phyloP scores from a whole-genome alignment of 495 filamentous ascomycete genomes.

The Penicillium atrosanguineum region DNA sequence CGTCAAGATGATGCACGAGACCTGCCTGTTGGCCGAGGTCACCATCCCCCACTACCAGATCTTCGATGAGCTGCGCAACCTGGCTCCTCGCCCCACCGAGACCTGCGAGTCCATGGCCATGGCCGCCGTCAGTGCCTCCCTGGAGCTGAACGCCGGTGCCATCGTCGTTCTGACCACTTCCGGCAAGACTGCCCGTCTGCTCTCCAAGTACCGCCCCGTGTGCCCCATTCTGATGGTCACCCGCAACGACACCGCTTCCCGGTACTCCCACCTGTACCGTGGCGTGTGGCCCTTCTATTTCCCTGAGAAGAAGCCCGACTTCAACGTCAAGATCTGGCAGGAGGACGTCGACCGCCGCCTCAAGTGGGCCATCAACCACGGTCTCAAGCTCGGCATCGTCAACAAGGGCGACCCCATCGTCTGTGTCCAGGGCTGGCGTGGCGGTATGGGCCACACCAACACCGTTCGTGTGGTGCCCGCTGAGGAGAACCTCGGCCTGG shows the following conservation, averaged over 20 bases:
- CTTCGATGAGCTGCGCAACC: slow-evolving; percentile 88
- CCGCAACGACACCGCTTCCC: slow-evolving; percentile 73
- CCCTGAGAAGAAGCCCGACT: slow-evolving; percentile 90
- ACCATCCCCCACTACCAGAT: slow-evolving; percentile 94
- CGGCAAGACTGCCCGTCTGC: slow-evolving; percentile 85
- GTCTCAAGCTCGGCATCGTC: slow-evolving; percentile 80
- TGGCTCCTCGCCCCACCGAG: slow-evolving; percentile 75
- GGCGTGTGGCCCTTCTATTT: slow-evolving; percentile 97
- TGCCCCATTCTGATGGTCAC: slow-evolving; percentile 99
- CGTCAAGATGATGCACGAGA: slow-evolving; percentile 96
- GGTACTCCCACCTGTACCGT: slow-evolving; percentile 94
- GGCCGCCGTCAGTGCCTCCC: slow-evolving; percentile 87
- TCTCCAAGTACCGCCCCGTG: slow-evolving; percentile 97
- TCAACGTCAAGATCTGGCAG: slow-evolving; percentile 86
- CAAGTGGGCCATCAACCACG: slow-evolving; percentile 87
- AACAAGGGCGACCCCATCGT: slow-evolving; percentile 80
- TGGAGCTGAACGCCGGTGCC: slow-evolving; percentile 93
- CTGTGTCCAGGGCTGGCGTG: slow-evolving; percentile 97
- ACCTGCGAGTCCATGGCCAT: slow-evolving; percentile 92
- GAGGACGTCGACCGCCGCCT: slow-evolving; percentile 96
- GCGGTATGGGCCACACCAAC: slow-evolving; percentile 97
- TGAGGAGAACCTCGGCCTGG: slow-evolving; percentile 59
- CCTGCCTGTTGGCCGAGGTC: slow-evolving; percentile 92
- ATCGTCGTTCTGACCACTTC: slow-evolving; percentile 93
- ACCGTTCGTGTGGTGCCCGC: slow-evolving; percentile 74